These are phyloP conservation scores for Heritiera fomes DNA, from an alignment of 345 rosid genomes.

Conservation along the genomic window DNA sequence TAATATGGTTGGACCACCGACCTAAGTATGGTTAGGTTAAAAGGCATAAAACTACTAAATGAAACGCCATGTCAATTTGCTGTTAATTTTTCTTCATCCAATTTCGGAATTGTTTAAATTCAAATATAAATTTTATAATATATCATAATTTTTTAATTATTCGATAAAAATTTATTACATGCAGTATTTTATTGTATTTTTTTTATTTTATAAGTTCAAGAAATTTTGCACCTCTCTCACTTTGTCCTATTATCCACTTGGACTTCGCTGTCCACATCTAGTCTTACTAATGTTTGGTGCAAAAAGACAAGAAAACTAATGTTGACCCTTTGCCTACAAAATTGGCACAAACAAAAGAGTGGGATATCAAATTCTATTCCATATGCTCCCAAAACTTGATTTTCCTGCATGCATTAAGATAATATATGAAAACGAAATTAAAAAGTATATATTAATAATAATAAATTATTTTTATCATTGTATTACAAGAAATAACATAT, in stretches of 20 bases:
- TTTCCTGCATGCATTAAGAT: not conserved
- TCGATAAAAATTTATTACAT: no score
- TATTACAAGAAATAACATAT: not conserved
- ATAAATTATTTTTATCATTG: not conserved
- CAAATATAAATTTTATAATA: no score
- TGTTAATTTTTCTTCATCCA: not conserved
- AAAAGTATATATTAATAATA: not conserved
- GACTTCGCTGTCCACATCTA: slow-evolving; percentile 11
- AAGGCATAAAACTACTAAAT: not conserved
- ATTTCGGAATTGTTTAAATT: no score
- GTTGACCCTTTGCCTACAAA: not conserved
- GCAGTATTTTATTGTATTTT: no score
- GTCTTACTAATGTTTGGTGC: not conserved
- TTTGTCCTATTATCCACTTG: not conserved
- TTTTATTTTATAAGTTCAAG: no score
- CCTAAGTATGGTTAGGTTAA: not conserved
- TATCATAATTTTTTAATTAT: not conserved
- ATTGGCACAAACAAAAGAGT: no score
- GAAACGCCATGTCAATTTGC: not conserved
- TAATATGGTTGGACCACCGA: not conserved
- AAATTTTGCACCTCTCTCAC: not conserved
- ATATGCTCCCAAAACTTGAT: not conserved
- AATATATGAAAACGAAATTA: not conserved
- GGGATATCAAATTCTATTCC: not conserved
- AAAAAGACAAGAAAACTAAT: not conserved